Evolutionary conservation across 2,329 filamentous ascomycete species (phyloP).

Genomic region (Metarhizium album): DNA sequence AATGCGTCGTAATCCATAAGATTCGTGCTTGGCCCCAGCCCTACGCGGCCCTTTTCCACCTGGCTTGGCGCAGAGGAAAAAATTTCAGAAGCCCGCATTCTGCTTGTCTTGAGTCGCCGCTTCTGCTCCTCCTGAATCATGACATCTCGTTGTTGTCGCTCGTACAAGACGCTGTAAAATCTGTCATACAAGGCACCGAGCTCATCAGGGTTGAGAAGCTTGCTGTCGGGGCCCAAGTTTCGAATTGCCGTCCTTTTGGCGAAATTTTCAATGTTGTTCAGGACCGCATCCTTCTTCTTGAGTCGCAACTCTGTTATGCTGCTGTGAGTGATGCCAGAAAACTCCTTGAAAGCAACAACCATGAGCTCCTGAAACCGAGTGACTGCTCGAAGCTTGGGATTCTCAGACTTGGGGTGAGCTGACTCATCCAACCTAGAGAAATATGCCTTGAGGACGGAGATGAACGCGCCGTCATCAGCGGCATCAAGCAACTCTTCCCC

Average conservation of each 20-base stretch:
- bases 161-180: slow-evolving; percentile 87
- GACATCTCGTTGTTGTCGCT: slow-evolving; percentile 73
- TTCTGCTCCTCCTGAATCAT: slow-evolving; percentile 68
- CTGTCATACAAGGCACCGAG: slow-evolving; percentile 85
- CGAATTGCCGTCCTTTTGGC: slow-evolving; percentile 93
- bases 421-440: slow-evolving; percentile 91
- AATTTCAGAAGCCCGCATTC: slow-evolving; percentile 26
- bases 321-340: slow-evolving; percentile 86
- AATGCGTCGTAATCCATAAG: slow-evolving; percentile 98
- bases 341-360: slow-evolving; percentile 98
- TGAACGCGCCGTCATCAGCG: slow-evolving; percentile 89
- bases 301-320: slow-evolving; percentile 81
- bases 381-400: slow-evolving; percentile 84
- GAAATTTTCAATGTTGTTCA: slow-evolving; percentile 95
- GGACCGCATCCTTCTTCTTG: slow-evolving; percentile 87
- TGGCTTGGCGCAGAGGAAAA: slow-evolving; percentile 31
- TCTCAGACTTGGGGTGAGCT: slow-evolving; percentile 90
- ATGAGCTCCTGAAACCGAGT: slow-evolving; percentile 96
- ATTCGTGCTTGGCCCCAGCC: slow-evolving; percentile 77
- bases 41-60: slow-evolving; percentile 76
- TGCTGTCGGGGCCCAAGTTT: slow-evolving; percentile 92
- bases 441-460: slow-evolving; percentile 90
- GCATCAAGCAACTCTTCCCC: slow-evolving; percentile 92
- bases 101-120: slow-evolving; percentile 51
- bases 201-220: slow-evolving; percentile 75